These are phyloP conservation scores for Metschnikowia sp. DNA, from an alignment of 805 yeast genomes.

Conservation along the genomic window DNA sequence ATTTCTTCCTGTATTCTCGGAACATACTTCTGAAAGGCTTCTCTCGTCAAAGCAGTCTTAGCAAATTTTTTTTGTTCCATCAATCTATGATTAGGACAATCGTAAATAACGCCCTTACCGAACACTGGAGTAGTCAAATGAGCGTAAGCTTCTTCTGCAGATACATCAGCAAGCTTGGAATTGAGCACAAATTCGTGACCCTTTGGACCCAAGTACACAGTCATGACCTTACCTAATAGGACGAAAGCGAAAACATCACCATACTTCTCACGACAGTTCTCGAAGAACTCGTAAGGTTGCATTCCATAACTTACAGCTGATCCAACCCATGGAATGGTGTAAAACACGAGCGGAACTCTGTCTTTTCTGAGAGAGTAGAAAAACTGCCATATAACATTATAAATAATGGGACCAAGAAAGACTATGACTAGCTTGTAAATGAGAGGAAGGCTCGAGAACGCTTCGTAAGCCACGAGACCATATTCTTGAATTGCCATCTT, in stretches of 20 bases:
- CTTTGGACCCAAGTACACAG: slow-evolving; percentile 94
- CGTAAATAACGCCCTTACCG: slow-evolving; percentile 96
- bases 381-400: slow-evolving; percentile 64
- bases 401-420: slow-evolving; percentile 55
- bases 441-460: slow-evolving; percentile 25
- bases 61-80: slow-evolving; percentile 99
- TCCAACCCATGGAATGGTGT: slow-evolving; percentile 96
- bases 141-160: slow-evolving; percentile 94
- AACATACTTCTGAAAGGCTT: slow-evolving; percentile 79
- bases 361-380: slow-evolving; percentile 70
- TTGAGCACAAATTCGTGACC: slow-evolving; percentile 96
- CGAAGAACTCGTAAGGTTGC: slow-evolving; percentile 90
- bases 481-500: slow-evolving; percentile 16
- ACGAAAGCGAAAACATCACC: slow-evolving; percentile 94
- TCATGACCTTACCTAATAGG: slow-evolving; percentile 86
- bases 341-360: slow-evolving; percentile 85
- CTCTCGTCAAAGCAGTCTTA: slow-evolving; percentile 82
- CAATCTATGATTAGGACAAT: slow-evolving; percentile 87
- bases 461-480: slow-evolving; percentile 9
- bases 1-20: slow-evolving; percentile 85
- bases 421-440: slow-evolving; percentile 31
- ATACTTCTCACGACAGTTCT: slow-evolving; percentile 68
- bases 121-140: slow-evolving; percentile 99
- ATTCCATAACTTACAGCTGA: slow-evolving; percentile 86
- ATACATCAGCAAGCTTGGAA: slow-evolving; percentile 82